phyloP scores from a whole-genome alignment of 306 rosid genomes.

The Citrullus mucosospermus region DNA sequence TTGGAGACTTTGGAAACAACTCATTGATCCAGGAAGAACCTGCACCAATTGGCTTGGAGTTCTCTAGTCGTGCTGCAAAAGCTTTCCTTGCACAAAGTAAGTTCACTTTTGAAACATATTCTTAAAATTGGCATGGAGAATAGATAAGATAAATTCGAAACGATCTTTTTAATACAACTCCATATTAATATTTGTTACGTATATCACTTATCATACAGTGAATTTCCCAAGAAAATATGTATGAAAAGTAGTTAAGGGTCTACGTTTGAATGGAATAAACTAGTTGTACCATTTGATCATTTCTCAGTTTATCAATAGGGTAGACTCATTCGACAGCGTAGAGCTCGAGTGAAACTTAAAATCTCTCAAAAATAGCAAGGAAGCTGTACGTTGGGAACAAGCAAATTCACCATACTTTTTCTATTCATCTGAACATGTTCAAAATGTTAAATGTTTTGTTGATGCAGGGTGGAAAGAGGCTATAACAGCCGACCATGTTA shows the following conservation, averaged over 20 bases:
- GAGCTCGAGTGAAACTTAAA: background rate
- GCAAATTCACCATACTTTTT: background rate
- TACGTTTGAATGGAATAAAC: too few species aligned
- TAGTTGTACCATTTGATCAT: too few species aligned
- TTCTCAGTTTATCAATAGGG: too few species aligned
- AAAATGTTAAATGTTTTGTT: background rate
- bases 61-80: slow-evolving; percentile 28
- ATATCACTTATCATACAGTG: too few species aligned
- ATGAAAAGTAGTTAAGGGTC: too few species aligned
- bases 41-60: slow-evolving; percentile 13
- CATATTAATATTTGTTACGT: too few species aligned
- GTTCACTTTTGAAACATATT: background rate
- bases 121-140: too few species aligned
- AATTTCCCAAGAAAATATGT: too few species aligned
- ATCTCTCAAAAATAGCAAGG: background rate
- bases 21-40: slow-evolving; percentile 13
- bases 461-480: slow-evolving; percentile 80
- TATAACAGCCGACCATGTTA: slow-evolving; percentile 37
- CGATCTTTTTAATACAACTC: too few species aligned
- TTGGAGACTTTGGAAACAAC: slow-evolving; percentile 11
- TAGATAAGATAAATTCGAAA: too few species aligned
- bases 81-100: slow-evolving; percentile 61
- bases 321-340: background rate
- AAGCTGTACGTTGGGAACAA: background rate
- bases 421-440: background rate